Evolutionary conservation across 352 stramenopile genomes (phyloP), one percentile per base, ranked within the genome.

Genomic region (Pythium dissotocum): DNA sequence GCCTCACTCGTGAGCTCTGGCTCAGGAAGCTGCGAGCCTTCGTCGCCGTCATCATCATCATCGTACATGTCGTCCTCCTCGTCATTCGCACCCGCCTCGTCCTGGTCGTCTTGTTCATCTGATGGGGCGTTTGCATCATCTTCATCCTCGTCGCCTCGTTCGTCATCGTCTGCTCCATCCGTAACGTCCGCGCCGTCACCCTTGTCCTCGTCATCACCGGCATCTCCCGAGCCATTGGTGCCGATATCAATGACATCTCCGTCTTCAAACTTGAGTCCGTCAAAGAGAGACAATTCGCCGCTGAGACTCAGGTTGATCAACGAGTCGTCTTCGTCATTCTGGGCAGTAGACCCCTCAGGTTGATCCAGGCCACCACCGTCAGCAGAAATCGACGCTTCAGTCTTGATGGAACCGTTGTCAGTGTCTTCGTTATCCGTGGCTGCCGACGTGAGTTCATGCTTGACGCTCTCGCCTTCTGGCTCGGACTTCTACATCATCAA

Each of bases 251-350:
- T 93, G 36, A 95, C 85, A 49, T 90, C 88, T 24, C 88, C 79
- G 48, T 82, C 86, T 63, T 94, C 88, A 73, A 95, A 95, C 68
- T 95, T 92, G 54, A 95, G 77, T 5, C 88, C 88, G 44, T 94
- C 86, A 56, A 95, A 95, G 35, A 95, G 88, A 63, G 88, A 85
- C 21, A 95, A 65, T 59, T 95, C 88, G 26, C 87, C 83, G 58
- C 87, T 89, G 42, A 93, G 65, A 65, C 85, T 93, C 69, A 92
- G 77, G 59, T 71, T 93, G 33, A 82, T 93, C 44, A 91, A 72
- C 24, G 77, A 77, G 33, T 90, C 83, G 7, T 90, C 79, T 21
- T 91, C 82, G 61, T 88, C 79, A 12, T 44, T 44, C 36, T 18
- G 36, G 8, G 40, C 36, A 16, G n/a, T 9, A 12, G 33, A 26